A percentile compares a stretch with the other conserved stretches of the same genome.
phyloP scores from a whole-genome alignment of 306 rosid species.

The Cajanus cajan region DNA sequence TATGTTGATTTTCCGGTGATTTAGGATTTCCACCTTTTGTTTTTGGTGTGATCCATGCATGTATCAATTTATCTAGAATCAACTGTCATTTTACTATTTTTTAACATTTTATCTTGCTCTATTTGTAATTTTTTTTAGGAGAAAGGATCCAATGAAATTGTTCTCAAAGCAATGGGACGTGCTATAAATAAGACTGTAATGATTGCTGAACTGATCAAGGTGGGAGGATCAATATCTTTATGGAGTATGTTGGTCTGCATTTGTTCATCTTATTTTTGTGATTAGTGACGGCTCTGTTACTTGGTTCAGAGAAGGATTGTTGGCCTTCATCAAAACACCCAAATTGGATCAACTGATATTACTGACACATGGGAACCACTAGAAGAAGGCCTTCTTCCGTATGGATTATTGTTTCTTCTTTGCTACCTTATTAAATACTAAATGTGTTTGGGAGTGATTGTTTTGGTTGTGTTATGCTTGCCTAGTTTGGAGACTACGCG shows the following conservation, averaged over 20 bases:
- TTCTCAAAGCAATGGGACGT: conserved; percentile 92
- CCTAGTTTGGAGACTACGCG: conserved; percentile 84
- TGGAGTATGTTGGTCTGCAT: background rate
- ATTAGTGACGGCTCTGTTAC: background rate
- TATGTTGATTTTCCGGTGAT: background rate
- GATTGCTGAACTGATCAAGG: conserved; percentile 88
- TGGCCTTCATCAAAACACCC: conserved; percentile 74
- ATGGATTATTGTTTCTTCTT: conserved; percentile 35
- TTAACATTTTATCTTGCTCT: background rate
- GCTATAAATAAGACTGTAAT: conserved; percentile 88
- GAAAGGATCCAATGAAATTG: conserved; percentile 70
- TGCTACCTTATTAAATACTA: background rate
- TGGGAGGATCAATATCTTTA: conserved; percentile 32
- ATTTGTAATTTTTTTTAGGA: conserved; percentile 49
- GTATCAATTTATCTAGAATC: background rate
- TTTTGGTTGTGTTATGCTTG: conserved; percentile 26
- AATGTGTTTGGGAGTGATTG: conserved; percentile 2
- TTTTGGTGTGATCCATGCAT: background rate
- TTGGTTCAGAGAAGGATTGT: conserved; percentile 77
- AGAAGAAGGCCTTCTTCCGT: conserved; percentile 96
- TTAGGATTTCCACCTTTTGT: background rate
- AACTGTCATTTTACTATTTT: background rate
- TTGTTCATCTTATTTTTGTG: conserved; percentile 13
- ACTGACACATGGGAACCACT: conserved; percentile 90
- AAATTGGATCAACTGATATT: conserved; percentile 80